Evolutionary conservation across 495 filamentous ascomycete genomes (phyloP).

Genomic region (Podospora sp.): DNA sequence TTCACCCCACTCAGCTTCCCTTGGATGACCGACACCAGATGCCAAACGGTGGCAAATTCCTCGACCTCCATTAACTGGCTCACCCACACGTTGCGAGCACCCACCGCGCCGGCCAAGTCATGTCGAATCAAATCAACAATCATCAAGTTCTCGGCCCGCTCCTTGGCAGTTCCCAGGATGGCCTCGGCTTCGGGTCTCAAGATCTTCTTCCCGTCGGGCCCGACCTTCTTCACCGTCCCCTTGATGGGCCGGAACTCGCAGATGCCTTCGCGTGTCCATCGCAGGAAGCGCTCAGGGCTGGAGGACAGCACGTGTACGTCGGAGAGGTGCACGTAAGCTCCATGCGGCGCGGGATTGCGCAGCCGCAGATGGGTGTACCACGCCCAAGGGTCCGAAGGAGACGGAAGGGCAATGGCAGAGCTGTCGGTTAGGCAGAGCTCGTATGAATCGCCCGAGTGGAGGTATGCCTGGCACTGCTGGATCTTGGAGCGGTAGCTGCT

Average conservation of each 20-base stretch:
- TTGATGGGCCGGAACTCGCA: conserved; percentile 6
- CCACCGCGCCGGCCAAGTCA: not conserved
- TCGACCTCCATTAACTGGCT: not conserved
- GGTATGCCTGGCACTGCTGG: not conserved
- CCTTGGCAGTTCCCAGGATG: not conserved
- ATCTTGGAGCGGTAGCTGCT: not conserved
- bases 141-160: not conserved
- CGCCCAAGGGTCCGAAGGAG: not conserved
- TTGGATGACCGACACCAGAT: not conserved
- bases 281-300: conserved; percentile 1
- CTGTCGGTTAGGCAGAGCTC: conserved; percentile 3
- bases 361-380: not conserved
- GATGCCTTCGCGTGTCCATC: not conserved
- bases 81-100: not conserved
- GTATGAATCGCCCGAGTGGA: conserved; percentile 3
- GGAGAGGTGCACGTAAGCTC: not conserved
- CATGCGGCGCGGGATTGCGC: conserved; percentile 1
- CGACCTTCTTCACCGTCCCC: conserved; percentile 1
- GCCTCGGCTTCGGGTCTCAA: not conserved
- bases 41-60: conserved; percentile 4
- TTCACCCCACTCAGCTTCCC: not conserved
- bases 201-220: not conserved
- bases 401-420: not conserved
- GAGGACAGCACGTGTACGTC: not conserved
- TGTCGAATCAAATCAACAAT: conserved; percentile 6